Percentiles rank a stretch among this genome's conserved stretches.
Evolutionary conservation across 2,329 filamentous ascomycete genomes (phyloP).

Genomic region (Alternaria brassicicola): DNA sequence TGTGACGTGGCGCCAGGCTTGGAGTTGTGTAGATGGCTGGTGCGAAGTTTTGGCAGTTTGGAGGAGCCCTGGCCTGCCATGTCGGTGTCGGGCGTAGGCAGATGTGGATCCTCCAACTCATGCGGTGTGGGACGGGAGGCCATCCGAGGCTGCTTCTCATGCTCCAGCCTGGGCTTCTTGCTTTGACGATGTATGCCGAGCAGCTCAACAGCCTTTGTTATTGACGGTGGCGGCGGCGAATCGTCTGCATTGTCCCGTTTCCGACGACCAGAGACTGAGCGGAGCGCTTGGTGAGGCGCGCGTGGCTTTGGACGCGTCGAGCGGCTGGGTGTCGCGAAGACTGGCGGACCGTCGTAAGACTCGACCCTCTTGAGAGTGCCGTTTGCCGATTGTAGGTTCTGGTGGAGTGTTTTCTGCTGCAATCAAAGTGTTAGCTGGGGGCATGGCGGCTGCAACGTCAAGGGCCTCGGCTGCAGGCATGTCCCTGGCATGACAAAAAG

Average conservation of each 20-base stretch:
- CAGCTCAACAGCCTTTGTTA: slow-evolving; percentile 60
- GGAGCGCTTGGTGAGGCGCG: slow-evolving; percentile 24
- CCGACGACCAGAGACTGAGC: slow-evolving; percentile 43
- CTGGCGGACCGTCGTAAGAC: slow-evolving; percentile 49
- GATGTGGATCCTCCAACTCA: slow-evolving; percentile 43
- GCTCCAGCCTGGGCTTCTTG: slow-evolving; percentile 54
- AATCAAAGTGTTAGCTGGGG: slow-evolving; percentile 32
- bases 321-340: slow-evolving; percentile 51
- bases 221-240: slow-evolving; percentile 59
- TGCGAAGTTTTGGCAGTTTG: slow-evolving; percentile 25
- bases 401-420: slow-evolving; percentile 54
- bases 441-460: slow-evolving; percentile 20
- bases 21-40: slow-evolving; percentile 23
- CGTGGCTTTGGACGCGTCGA: slow-evolving; percentile 38
- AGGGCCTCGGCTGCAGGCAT: slow-evolving; percentile 25
- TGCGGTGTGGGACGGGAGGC: slow-evolving; percentile 38
- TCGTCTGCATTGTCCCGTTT: slow-evolving; percentile 50
- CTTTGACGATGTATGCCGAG: slow-evolving; percentile 57
- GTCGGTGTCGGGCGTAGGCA: slow-evolving; percentile 49
- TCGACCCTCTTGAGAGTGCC: slow-evolving; percentile 53
- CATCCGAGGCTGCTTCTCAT: slow-evolving; percentile 25
- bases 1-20: slow-evolving; percentile 30
- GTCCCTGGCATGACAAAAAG: slow-evolving; percentile 26
- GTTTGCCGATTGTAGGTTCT: slow-evolving; percentile 54
- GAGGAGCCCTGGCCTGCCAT: slow-evolving; percentile 31